Evolutionary conservation across 2,329 filamentous ascomycete genomes (phyloP).

Genomic region (Basipetospora chlamydospora): DNA sequence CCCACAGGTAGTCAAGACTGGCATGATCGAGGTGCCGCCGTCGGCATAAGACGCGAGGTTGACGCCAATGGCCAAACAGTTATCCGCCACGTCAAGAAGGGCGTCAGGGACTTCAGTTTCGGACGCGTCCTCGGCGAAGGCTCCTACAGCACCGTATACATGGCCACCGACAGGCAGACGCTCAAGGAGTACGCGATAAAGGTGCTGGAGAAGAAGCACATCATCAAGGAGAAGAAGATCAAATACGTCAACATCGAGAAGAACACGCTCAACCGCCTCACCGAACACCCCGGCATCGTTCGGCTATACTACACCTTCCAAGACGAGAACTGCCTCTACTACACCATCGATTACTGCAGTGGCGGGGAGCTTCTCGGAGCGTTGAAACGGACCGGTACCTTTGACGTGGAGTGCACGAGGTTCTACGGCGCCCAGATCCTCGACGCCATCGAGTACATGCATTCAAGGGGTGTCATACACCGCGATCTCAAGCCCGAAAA

Average conservation of each 20-base stretch:
- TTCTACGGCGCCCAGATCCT: constrained; percentile 96
- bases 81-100: constrained; percentile 81
- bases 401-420: constrained; percentile 83
- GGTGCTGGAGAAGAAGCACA: constrained; percentile 93
- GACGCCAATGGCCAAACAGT: constrained; percentile 75
- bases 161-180: constrained; percentile 85
- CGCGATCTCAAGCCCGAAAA: constrained; percentile 96
- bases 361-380: constrained; percentile 86
- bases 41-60: constrained; percentile 66
- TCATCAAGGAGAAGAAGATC: constrained; percentile 99
- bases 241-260: constrained; percentile 99
- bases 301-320: constrained; percentile 98
- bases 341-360: constrained; percentile 85
- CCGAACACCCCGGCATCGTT: constrained; percentile 91
- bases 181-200: constrained; percentile 96
- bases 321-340: constrained; percentile 90
- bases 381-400: constrained; percentile 84
- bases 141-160: constrained; percentile 91
- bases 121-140: constrained; percentile 83
- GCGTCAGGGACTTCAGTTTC: constrained; percentile 92
- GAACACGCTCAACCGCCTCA: constrained; percentile 89
- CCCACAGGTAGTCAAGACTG: constrained; percentile 70
- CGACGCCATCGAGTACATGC: constrained; percentile 94
- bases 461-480: constrained; percentile 88
- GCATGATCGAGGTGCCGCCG: constrained; percentile 88